Base-by-base conservation (phyloP, 345 rosid genomes). In the Eucalyptus erythrocorys region DNA sequence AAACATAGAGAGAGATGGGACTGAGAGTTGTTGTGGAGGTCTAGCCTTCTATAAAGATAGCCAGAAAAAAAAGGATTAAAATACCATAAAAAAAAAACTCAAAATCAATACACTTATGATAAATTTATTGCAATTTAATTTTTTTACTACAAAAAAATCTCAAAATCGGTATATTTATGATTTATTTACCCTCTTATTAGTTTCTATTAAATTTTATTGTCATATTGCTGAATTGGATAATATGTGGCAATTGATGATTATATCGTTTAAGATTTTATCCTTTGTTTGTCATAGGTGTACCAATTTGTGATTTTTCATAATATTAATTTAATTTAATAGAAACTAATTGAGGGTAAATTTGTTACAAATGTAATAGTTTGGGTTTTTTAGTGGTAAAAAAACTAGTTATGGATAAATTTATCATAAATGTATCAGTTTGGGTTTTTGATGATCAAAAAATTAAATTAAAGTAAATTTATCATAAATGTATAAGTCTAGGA, bases 371-470 rank as follows among this genome's bases (percentile, higher is more conserved):
- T 3, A 51, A 19, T 19, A 51, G 1, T 19, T 51, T 51, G 10
- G 5, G 1, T 51, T 19, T 50, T 51, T 51, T 51, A 19, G 0
- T 51, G 10, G 4, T 7, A 7, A 51, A 51, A 19, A 19, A 51
- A 7, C 19, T 51, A 19, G 24, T 51, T 19, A 51, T 3, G 2
- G 0, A 2, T 51, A 51, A 51, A 51, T 7, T 51, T 19, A 51
- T 51, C 0, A 19, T 51, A 51, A 7, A 51, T 51, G 24, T 51
- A 51, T 19, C 0, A 0, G 4, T 7, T 51, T 1, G 0, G 1
- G 22, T 51, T 19, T 51, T 19, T 51, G 0, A 0, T 51, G 24
- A 51, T 51, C 0, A 51, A 51, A 51, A 51, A 51, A 51, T 19
- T 51, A 51, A 51, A 19, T 19, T 7, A 51, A 51, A 7, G 0